Percentiles rank a stretch among this genome's conserved stretches.
phyloP scores from a whole-genome alignment of 1,284 basidiomycete genomes.

The Cutaneotrichosporon dermatis region DNA sequence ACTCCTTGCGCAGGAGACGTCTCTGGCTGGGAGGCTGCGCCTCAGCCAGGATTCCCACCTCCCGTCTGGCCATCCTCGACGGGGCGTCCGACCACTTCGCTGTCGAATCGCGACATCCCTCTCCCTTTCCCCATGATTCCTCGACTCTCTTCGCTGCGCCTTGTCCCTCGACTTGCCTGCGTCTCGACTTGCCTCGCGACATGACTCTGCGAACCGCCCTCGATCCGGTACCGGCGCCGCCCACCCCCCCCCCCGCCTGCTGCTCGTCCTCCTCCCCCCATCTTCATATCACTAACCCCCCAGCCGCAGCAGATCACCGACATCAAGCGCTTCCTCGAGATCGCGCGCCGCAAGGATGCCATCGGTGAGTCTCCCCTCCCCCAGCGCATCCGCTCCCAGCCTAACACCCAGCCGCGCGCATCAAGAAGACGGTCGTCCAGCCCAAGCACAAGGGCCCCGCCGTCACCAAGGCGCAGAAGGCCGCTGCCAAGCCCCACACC shows the following conservation, averaged over 20 bases:
- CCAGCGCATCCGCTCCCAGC: background rate
- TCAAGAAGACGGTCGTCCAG: conserved; percentile 79
- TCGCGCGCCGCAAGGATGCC: conserved; percentile 70
- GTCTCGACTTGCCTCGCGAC: too few species aligned
- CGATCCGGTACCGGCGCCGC: too few species aligned
- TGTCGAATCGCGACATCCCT: too few species aligned
- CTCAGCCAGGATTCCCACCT: too few species aligned
- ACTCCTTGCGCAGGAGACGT: too few species aligned
- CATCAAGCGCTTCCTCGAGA: conserved; percentile 98
- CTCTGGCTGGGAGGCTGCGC: too few species aligned
- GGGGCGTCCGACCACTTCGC: too few species aligned
- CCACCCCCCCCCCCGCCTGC: background rate
- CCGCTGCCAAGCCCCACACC: conserved; percentile 61
- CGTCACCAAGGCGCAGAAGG: conserved; percentile 46
- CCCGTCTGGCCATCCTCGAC: too few species aligned
- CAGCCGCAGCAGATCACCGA: conserved; percentile 97
- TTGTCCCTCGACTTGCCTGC: too few species aligned
- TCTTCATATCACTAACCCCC: background rate
- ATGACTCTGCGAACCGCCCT: too few species aligned
- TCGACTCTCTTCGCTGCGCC: too few species aligned
- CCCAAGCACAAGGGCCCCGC: conserved; percentile 21
- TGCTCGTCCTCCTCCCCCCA: background rate
- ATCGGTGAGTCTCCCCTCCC: background rate
- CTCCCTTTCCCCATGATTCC: too few species aligned
- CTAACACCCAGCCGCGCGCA: conserved; percentile 69